phyloP scores from a whole-genome alignment of 192 early-diverging fungal genomes.

The Lunasporangiospora selenospora region DNA sequence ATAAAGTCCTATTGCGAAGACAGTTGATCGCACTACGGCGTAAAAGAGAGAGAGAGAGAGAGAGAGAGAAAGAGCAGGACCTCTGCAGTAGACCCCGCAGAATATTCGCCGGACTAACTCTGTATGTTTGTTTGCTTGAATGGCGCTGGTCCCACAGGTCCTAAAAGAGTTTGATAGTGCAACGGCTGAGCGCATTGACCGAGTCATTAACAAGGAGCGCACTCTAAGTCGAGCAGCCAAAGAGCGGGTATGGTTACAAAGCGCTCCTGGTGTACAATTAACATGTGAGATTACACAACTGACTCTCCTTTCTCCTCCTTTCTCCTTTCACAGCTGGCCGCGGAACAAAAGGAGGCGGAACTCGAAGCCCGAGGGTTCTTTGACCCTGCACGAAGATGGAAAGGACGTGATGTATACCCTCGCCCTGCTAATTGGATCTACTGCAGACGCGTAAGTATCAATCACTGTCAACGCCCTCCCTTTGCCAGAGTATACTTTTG shows the following conservation, averaged over 20 bases:
- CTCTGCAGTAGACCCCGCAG: not conserved
- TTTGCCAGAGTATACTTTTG: not conserved
- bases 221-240: slow-evolving; percentile 29
- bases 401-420: slow-evolving; percentile 45
- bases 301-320: not conserved
- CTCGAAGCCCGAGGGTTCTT: slow-evolving; percentile 40
- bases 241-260: slow-evolving; percentile 29
- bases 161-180: slow-evolving; percentile 32
- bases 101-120: not conserved
- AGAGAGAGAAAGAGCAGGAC: not conserved
- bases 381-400: slow-evolving; percentile 45
- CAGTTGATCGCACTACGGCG: not conserved
- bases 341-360: slow-evolving; percentile 43
- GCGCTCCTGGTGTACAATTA: no score
- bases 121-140: not conserved
- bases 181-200: slow-evolving; percentile 42
- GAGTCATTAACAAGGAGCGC: slow-evolving; percentile 41
- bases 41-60: not conserved
- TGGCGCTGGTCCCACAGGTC: not conserved
- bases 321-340: slow-evolving; percentile 21
- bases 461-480: not conserved
- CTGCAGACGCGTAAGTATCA: slow-evolving; percentile 29
- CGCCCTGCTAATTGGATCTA: slow-evolving; percentile 46
- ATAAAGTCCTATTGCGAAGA: not conserved
- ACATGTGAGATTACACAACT: not conserved